Evolutionary conservation across 2,329 filamentous ascomycete genomes (phyloP).

Genomic region (Coniochaeta sp.): DNA sequence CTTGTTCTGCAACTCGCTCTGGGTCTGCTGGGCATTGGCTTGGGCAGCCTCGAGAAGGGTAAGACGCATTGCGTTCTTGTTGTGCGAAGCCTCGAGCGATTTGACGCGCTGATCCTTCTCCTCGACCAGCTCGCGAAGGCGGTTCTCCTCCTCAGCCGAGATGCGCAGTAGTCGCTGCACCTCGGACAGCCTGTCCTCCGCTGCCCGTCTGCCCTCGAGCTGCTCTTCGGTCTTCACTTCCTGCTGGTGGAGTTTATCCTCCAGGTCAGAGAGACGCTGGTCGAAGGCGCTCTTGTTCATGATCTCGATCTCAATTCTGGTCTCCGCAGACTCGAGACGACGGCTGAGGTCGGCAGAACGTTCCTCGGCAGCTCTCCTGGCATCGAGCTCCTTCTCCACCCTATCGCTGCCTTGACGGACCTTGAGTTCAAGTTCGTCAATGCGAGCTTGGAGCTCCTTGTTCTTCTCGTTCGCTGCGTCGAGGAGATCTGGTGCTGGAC

Average conservation of each 20-base stretch:
- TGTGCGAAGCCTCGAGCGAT: conserved; percentile 46
- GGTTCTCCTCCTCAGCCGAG: conserved; percentile 65
- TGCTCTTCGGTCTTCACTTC: conserved; percentile 61
- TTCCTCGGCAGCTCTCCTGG: conserved; percentile 47
- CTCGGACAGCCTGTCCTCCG: conserved; percentile 67
- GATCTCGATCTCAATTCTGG: conserved; percentile 52
- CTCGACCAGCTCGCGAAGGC: conserved; percentile 59
- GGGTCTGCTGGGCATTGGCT: conserved; percentile 44
- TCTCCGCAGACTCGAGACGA: conserved; percentile 50
- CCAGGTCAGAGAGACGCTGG: conserved; percentile 60
- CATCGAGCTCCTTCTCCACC: conserved; percentile 39
- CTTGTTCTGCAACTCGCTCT: conserved; percentile 49
- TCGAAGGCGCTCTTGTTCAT: conserved; percentile 53
- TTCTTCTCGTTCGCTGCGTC: conserved; percentile 42
- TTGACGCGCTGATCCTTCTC: conserved; percentile 64
- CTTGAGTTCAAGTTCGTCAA: conserved; percentile 53
- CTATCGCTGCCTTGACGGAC: conserved; percentile 40
- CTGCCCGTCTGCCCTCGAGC: conserved; percentile 53
- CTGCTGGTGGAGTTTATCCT: conserved; percentile 58
- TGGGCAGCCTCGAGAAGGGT: conserved; percentile 64
- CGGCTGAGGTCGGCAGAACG: conserved; percentile 44
- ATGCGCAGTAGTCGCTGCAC: conserved; percentile 63
- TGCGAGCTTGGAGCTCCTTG: conserved; percentile 51
- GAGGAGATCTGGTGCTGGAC: conserved; percentile 37
- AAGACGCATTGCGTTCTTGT: conserved; percentile 53